Percentiles rank a stretch among this genome's conserved stretches.
Evolutionary conservation across 139 green algal species (phyloP).

Genomic region (Ostreobium quekettii): DNA sequence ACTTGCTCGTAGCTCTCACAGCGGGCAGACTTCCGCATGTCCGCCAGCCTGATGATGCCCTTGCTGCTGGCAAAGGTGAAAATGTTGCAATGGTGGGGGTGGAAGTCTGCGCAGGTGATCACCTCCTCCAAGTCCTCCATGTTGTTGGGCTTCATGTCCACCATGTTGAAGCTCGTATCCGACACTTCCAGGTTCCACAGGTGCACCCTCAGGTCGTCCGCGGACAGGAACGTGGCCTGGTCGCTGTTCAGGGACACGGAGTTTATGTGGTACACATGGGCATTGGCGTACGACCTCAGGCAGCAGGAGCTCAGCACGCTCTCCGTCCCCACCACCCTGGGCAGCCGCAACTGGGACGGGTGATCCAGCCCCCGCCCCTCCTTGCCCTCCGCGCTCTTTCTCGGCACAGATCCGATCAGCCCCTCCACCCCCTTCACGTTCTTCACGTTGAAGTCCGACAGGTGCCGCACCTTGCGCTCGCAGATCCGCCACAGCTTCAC

Average conservation of each 20-base stretch:
- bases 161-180: constrained; percentile 91
- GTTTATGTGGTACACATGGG: constrained; percentile 99
- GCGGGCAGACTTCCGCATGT: constrained; percentile 82
- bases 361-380: not conserved
- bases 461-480: constrained; percentile 3
- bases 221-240: constrained; percentile 91
- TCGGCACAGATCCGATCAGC: not conserved
- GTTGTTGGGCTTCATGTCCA: constrained; percentile 97
- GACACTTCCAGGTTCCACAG: constrained; percentile 93
- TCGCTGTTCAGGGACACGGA: constrained; percentile 79
- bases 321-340: constrained; percentile 36
- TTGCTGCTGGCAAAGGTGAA: constrained; percentile 93
- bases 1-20: constrained; percentile 80
- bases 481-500: constrained; percentile 90
- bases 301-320: constrained; percentile 41
- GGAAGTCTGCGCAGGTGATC: constrained; percentile 93
- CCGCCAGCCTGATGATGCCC: constrained; percentile 85
- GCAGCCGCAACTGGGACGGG: not conserved
- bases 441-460: constrained; percentile 23
- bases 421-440: not conserved
- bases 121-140: constrained; percentile 99
- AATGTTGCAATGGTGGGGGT: constrained; percentile 78
- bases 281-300: constrained; percentile 76
- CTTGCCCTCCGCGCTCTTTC: not conserved
- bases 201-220: constrained; percentile 90